Conservation (phyloP, 1,284 basidiomycete species). For the Blastosporella zonata region DNA sequence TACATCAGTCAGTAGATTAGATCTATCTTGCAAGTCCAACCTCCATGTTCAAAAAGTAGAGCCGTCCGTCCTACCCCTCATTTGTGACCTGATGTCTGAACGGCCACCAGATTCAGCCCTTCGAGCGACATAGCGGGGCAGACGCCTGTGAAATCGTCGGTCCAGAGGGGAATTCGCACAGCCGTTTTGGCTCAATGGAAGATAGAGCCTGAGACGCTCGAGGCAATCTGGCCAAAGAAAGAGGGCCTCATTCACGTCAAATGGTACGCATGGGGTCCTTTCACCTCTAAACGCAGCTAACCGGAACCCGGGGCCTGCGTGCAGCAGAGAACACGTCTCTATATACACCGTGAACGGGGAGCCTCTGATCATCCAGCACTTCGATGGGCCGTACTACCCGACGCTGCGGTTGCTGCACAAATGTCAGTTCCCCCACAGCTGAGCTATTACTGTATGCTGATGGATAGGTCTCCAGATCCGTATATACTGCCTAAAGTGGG, state of each 20-base stretch:
- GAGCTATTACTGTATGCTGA: neutral
- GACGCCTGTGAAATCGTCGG: conserved; percentile 93
- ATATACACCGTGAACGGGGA: conserved; percentile 86
- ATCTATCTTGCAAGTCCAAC: conserved; percentile 7
- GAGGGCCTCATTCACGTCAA: conserved; percentile 90
- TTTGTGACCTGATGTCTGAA: conserved; percentile 18
- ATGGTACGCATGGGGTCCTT: conserved; percentile 63
- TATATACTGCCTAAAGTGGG: conserved; percentile 85
- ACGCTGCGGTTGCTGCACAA: conserved; percentile 88
- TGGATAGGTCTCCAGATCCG: conserved; percentile 61
- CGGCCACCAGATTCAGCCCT: conserved; percentile 67
- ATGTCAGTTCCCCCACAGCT: conserved; percentile 48
- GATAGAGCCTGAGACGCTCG: conserved; percentile 76
- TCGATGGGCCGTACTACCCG: conserved; percentile 91
- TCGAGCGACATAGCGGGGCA: conserved; percentile 89
- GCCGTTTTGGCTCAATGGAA: conserved; percentile 85
- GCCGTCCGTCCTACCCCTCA: conserved; percentile 10
- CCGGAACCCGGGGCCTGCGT: conserved; percentile 1
- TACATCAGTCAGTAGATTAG: conserved; percentile 3
- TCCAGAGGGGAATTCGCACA: conserved; percentile 86
- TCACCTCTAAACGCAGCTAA: conserved; percentile 3
- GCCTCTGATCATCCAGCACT: conserved; percentile 96
- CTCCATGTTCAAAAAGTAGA: conserved; percentile 64
- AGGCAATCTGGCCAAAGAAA: conserved; percentile 98
- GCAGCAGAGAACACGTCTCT: conserved; percentile 92